Evolutionary conservation across 306 rosid species (phyloP).

Genomic region (Glycyrrhiza uralensis): DNA sequence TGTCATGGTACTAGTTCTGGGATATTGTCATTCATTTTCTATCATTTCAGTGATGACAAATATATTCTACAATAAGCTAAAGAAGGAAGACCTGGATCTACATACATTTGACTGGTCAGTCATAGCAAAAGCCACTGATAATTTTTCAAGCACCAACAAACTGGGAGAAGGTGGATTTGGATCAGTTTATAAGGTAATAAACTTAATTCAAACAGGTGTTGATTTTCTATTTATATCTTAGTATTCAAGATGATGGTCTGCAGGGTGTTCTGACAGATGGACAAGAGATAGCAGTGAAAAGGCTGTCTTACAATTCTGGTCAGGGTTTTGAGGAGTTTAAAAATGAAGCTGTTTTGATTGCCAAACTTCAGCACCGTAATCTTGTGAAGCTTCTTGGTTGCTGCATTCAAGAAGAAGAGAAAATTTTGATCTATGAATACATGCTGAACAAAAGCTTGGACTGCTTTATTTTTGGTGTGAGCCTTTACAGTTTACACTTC

Average conservation of each 20-base stretch:
- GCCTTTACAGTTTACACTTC: not conserved
- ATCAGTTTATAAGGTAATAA: constrained; percentile 39
- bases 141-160: constrained; percentile 36
- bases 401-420: constrained; percentile 42
- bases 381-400: constrained; percentile 60
- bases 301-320: constrained; percentile 46
- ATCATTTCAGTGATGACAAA: not conserved
- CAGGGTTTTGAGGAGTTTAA: constrained; percentile 58
- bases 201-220: not conserved
- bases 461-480: constrained; percentile 34
- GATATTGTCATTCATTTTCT: not conserved
- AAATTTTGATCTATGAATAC: constrained; percentile 51
- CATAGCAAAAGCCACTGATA: constrained; percentile 24
- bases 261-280: constrained; percentile 21
- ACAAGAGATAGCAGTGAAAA: constrained; percentile 58
- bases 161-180: constrained; percentile 51
- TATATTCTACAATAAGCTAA: not conserved
- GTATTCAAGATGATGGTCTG: not conserved
- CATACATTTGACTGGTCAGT: constrained; percentile 32
- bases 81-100: constrained; percentile 23
- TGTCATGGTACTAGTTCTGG: not conserved
- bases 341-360: constrained; percentile 44
- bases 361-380: constrained; percentile 53
- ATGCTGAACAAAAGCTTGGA: constrained; percentile 49
- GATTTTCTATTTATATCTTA: not conserved